Base-by-base conservation (phyloP, 768 basidiomycete genomes). In the Exsudoporus frostii region DNA sequence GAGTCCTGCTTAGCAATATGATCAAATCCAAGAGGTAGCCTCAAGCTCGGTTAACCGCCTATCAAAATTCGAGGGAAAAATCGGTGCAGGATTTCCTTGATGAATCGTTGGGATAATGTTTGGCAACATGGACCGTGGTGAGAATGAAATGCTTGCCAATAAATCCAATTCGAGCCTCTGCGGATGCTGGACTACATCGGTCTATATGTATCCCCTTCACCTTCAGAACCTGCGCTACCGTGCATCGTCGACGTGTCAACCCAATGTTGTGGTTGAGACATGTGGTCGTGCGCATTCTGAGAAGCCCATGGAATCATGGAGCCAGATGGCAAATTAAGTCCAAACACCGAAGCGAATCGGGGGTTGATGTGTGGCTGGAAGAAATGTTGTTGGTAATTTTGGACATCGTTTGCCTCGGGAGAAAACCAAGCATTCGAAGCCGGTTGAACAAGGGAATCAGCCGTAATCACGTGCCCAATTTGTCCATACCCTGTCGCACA, bases 281-380 rank as follows among this genome's bases (percentile, higher is more conserved):
- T 19, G 9, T 54, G 56, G 42, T 66, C 59, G 14, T 57, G 44
- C 22, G 17, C 48, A 38, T 51, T 43, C 34, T 58, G 65, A 38
- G 64, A 44, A 38, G 62, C 57, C 54, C 53, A 60, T 9, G 66
- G 57, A 48, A 46, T 44, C 64, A 64, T 51, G 63, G 69, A 27
- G 37, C 48, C 42, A 22, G 66, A 19, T 46, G 61, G 52, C 72
- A 68, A 45, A 45, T 76, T 72, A 51, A 84, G 66, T 24, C 83
- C 86, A 56, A 89, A 86, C 27, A 73, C 72, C 30, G 81, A 79
- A 14, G 88, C 86, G 68, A 92, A 91, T 11, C 84, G 79, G 9
- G 90, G 90, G 60, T 92, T 91, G 53, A 92, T 91, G 62, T 92
- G 90, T 7, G 90, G 90, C 58, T 90, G 87, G n/a, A 90, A 74